Percentiles rank a stretch among this genome's conserved stretches.
phyloP scores from a whole-genome alignment of 768 basidiomycete species.

The Collybia mongolica region DNA sequence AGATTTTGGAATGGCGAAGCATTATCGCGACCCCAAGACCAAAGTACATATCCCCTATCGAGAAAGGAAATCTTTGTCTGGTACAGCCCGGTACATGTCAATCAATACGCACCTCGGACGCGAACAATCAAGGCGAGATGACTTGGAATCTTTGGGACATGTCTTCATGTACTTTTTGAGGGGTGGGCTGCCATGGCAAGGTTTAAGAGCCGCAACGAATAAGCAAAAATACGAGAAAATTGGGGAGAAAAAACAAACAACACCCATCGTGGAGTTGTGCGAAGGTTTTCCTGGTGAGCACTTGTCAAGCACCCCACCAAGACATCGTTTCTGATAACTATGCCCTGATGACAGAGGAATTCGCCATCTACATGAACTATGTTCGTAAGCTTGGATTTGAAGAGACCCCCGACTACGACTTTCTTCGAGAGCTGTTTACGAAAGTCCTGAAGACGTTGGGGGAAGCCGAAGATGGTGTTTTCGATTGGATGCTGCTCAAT shows the following conservation, averaged over 20 bases:
- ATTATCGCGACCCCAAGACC: constrained; percentile 97
- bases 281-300: constrained; percentile 91
- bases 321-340: constrained; percentile 4
- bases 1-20: constrained; percentile 99
- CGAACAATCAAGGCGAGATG: constrained; percentile 92
- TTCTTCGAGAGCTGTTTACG: constrained; percentile 89
- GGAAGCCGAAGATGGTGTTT: constrained; percentile 89
- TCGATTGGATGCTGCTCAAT: constrained; percentile 97
- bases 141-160: constrained; percentile 95
- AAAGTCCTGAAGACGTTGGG: constrained; percentile 88
- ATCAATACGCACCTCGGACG: constrained; percentile 99
- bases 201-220: constrained; percentile 95
- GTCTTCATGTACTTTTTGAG: constrained; percentile 99
- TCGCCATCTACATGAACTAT: constrained; percentile 99
- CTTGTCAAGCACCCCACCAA: neutral
- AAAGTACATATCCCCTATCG: constrained; percentile 99
- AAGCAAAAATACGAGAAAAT: constrained; percentile 99
- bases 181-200: constrained; percentile 97
- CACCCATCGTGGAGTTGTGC: constrained; percentile 87
- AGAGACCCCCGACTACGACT: constrained; percentile 97
- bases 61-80: constrained; percentile 94
- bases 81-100: constrained; percentile 98
- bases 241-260: constrained; percentile 97
- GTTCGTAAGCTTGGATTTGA: constrained; percentile 98
- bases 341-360: constrained; percentile 68